Evolutionary conservation across 257 asterid genomes (phyloP).

Genomic region (Jacaranda mimosifolia): DNA sequence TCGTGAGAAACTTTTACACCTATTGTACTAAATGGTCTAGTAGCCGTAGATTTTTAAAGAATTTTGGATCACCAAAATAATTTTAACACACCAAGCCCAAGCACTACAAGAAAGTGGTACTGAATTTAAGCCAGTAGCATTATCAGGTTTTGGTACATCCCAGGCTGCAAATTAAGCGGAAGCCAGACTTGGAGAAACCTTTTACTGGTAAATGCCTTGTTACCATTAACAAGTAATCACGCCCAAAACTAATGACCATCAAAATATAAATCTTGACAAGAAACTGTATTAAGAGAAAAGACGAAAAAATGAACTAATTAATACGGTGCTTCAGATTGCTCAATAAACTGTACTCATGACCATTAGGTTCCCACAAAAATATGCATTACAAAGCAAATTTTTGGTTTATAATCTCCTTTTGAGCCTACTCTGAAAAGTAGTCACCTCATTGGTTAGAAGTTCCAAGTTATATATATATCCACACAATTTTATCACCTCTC

Average conservation of each 20-base stretch:
- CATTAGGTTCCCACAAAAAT: background rate
- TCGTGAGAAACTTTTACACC: background rate
- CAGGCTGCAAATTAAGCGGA: background rate
- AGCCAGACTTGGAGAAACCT: background rate
- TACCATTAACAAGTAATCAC: background rate
- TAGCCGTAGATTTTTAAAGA: background rate
- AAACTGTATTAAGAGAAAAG: background rate
- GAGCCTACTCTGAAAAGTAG: background rate
- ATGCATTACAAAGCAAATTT: background rate
- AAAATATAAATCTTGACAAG: background rate
- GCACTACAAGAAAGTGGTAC: background rate
- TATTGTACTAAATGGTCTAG: background rate
- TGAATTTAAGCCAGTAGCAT: background rate
- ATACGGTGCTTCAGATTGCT: background rate
- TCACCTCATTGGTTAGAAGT: too few species aligned
- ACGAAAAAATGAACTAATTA: background rate
- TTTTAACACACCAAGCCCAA: background rate
- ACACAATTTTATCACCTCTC: too few species aligned
- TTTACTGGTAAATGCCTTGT: background rate
- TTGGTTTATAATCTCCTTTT: background rate
- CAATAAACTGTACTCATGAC: background rate
- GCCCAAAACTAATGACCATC: background rate
- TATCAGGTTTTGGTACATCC: background rate
- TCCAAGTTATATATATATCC: too few species aligned
- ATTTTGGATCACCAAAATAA: background rate